These are phyloP conservation scores for Metschnikowia proteae DNA, from an alignment of 805 yeast species.

Conservation along the genomic window DNA sequence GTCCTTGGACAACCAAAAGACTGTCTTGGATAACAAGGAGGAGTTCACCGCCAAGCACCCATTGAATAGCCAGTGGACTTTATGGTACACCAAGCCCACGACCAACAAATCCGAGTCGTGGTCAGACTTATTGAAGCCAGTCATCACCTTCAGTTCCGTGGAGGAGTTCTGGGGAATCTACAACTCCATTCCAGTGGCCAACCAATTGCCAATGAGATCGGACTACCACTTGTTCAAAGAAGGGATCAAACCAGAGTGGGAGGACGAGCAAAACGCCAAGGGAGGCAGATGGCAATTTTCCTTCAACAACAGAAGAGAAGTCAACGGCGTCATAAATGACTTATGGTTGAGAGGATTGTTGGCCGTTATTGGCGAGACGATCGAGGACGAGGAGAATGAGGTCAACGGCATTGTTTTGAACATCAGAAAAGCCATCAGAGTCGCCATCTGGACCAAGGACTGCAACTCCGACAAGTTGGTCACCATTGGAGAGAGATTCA, in stretches of 20 bases:
- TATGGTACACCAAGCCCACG: slow-evolving; percentile 96
- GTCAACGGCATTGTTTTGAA: slow-evolving; percentile 93
- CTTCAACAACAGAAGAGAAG: slow-evolving; percentile 64
- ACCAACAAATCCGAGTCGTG: slow-evolving; percentile 76
- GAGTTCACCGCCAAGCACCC: slow-evolving; percentile 83
- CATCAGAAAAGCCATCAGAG: slow-evolving; percentile 71
- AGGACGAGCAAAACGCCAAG: slow-evolving; percentile 76
- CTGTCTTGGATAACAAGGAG: slow-evolving; percentile 57
- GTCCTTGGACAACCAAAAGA: slow-evolving; percentile 37
- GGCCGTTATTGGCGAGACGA: slow-evolving; percentile 91
- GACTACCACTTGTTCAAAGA: slow-evolving; percentile 94
- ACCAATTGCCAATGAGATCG: slow-evolving; percentile 84
- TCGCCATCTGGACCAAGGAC: slow-evolving; percentile 92
- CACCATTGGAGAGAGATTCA: slow-evolving; percentile 82
- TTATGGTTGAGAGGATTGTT: slow-evolving; percentile 88
- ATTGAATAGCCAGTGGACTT: slow-evolving; percentile 85
- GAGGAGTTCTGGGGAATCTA: slow-evolving; percentile 99
- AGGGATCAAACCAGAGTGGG: slow-evolving; percentile 98
- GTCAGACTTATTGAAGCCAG: slow-evolving; percentile 90
- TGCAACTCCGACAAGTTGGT: slow-evolving; percentile 59
- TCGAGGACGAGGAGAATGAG: slow-evolving; percentile 77
- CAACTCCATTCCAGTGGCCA: slow-evolving; percentile 89
- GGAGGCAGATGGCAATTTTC: slow-evolving; percentile 90
- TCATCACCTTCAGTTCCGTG: slow-evolving; percentile 86
- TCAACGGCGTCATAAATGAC: slow-evolving; percentile 66